Evolutionary conservation across 1,284 basidiomycete species (phyloP), one percentile per base, ranked within the genome.

Genomic region (Ustilago hordei): DNA sequence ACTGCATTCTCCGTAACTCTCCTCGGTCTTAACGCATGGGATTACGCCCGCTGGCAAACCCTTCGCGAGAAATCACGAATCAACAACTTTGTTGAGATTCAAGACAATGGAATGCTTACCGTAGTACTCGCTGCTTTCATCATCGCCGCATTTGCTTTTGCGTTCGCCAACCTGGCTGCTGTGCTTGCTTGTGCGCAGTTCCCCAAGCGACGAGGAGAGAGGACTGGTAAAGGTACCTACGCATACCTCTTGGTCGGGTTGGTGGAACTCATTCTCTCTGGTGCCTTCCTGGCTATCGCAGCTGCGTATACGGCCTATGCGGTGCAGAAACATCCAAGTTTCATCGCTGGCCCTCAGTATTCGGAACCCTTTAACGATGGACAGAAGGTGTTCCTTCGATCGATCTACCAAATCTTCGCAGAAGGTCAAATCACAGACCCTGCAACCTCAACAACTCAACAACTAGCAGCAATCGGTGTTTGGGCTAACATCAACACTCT

Each of bases 151-250:
- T n/a, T 82, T 47, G 60, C 45, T 2, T 82, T 81, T 53, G 74
- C 69, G 8, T 80, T 80, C 58, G 57, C 56, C 13, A 67, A 69
- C 38, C 32, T 82, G 7, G 76, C 74, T 1, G 62, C 79, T 0
- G 56, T 81, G 31, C 53, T 81, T 11, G 73, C 77, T 12, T 81
- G 78, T 36, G 32, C 61, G 8, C 81, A 82, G 55, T 82, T 82
- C 47, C 71, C 71, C 6, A 75, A 73, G 53, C 57, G 80, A 23
- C 45, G 77, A 1, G 81, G 81, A 38, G 80, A 82, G 59, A 47
- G 80, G 9, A 73, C 76, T 4, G 81, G 81, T 15, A 82, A 81
- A 54, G 81, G 81, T 19, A 82, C 81, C 6, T 71, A 65, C 9
- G 79, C 71, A 0, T 81, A 79, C 56, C 45, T 80, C 28, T 39